These are phyloP conservation scores for Boletellus sp. DNA, from an alignment of 768 basidiomycete species.

Conservation along the genomic window DNA sequence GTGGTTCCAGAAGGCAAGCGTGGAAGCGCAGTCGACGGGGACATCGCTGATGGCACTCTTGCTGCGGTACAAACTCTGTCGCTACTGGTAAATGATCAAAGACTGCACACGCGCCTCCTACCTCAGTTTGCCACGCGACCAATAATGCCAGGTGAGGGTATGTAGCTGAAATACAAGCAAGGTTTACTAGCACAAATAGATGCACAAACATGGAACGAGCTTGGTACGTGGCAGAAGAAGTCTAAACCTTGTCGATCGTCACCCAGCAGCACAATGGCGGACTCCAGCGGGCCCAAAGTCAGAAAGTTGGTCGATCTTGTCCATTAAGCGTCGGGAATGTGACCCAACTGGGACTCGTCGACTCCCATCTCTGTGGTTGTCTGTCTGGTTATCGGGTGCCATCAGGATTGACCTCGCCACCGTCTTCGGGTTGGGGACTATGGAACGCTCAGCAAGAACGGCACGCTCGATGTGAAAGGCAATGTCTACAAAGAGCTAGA, in stretches of 20 bases:
- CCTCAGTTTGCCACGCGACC: not conserved
- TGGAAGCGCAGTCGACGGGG: conserved; percentile 2
- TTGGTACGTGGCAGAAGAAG: too few species aligned
- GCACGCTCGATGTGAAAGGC: conserved; percentile 11
- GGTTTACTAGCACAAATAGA: too few species aligned
- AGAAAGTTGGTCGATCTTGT: conserved; percentile 32
- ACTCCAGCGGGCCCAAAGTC: conserved; percentile 14
- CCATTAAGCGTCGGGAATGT: conserved; percentile 23
- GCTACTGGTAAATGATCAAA: not conserved
- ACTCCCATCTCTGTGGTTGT: conserved; percentile 19
- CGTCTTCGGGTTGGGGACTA: conserved; percentile 29
- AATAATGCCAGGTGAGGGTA: not conserved
- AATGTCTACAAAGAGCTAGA: conserved; percentile 24
- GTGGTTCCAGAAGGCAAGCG: not conserved
- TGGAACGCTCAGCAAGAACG: conserved; percentile 20
- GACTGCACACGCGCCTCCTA: not conserved
- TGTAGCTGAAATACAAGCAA: too few species aligned
- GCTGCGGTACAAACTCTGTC: conserved; percentile 1
- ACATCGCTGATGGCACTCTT: not conserved
- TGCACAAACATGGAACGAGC: too few species aligned
- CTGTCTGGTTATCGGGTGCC: not conserved
- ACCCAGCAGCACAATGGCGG: too few species aligned
- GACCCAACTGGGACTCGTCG: conserved; percentile 32
- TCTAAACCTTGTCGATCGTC: too few species aligned
- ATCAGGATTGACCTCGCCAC: not conserved